Evolutionary conservation across 257 asterid genomes (phyloP).

Genomic region (Lycium ferocissimum): DNA sequence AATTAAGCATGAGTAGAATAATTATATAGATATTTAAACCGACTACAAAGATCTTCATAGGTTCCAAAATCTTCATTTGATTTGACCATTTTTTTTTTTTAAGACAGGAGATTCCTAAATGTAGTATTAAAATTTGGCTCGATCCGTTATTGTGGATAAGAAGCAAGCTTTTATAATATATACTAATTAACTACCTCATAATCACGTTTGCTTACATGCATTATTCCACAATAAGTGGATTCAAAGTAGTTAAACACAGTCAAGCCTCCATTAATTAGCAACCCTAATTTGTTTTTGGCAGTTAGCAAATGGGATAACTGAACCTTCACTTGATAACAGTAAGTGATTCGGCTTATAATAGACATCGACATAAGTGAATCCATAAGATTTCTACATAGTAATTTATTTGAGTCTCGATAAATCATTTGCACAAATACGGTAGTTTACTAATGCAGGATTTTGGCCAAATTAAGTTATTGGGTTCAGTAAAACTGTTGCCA

Average conservation of each 20-base stretch:
- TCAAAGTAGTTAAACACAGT: not conserved
- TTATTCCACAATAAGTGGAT: slow-evolving; percentile 28
- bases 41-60: slow-evolving; percentile 26
- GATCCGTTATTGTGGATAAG: slow-evolving; percentile 13
- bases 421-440: too few species aligned
- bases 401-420: too few species aligned
- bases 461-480: too few species aligned
- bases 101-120: not conserved
- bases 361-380: too few species aligned
- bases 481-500: not conserved
- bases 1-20: not conserved
- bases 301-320: not conserved
- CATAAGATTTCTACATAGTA: too few species aligned
- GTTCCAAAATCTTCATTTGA: slow-evolving; percentile 20
- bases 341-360: not conserved
- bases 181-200: not conserved
- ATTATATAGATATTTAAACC: not conserved
- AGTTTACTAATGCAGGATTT: too few species aligned
- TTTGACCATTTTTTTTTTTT: not conserved
- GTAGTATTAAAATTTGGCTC: not conserved
- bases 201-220: not conserved
- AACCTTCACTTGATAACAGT: not conserved
- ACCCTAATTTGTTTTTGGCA: not conserved
- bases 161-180: not conserved
- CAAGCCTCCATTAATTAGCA: slow-evolving; percentile 2